A percentile compares a stretch with the other conserved stretches of the same genome.
phyloP scores from a whole-genome alignment of 176 grass and related monocot species.

The Oryza longistaminata region DNA sequence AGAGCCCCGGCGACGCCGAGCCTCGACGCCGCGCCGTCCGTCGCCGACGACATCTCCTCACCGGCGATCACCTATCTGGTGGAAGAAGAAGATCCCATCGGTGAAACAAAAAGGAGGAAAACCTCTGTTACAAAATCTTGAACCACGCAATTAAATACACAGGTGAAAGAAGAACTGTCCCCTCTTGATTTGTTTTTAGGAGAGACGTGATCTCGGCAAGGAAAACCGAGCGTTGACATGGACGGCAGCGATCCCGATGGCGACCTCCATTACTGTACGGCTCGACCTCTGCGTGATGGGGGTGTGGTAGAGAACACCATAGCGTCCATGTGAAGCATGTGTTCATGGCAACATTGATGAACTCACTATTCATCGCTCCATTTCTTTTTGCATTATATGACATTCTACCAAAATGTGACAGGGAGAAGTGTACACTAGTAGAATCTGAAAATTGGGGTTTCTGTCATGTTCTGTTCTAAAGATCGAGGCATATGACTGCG shows the following conservation, averaged over 20 bases:
- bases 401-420: neutral
- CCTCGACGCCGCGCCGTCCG: constrained; percentile 33
- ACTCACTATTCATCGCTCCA: neutral
- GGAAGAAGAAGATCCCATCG: neutral
- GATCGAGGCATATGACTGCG: neutral
- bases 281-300: neutral
- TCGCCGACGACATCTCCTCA: constrained; percentile 45
- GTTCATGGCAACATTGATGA: neutral
- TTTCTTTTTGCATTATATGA: neutral
- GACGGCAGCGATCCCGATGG: neutral
- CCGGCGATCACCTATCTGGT: neutral
- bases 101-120: neutral
- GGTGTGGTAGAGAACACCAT: neutral
- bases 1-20: constrained; percentile 64
- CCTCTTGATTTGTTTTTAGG: neutral
- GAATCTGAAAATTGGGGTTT: neutral
- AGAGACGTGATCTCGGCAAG: neutral
- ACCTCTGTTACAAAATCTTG: neutral
- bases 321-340: neutral
- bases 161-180: neutral
- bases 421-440: too few species aligned
- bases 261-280: neutral
- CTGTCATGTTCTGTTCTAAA: neutral
- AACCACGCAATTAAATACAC: neutral
- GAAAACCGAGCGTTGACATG: constrained; percentile 29